Conservation (phyloP, 2,329 filamentous ascomycete species). For the Colletotrichum tropicale region DNA sequence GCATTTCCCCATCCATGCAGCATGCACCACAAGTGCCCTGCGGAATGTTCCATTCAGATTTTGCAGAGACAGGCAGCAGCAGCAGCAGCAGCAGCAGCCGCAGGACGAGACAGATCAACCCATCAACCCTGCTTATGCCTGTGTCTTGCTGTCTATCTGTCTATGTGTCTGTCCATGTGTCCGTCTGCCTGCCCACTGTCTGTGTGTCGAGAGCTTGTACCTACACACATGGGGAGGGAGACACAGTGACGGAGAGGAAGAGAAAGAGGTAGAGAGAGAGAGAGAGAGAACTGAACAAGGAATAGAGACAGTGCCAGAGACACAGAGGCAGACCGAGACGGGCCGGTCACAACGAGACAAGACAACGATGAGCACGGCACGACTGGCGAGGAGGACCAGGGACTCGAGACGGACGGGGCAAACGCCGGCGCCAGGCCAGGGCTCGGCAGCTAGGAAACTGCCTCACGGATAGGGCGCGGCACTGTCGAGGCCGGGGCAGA, state of each 20-base stretch:
- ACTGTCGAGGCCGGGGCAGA: not conserved
- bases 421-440: not conserved
- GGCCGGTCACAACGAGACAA: not conserved
- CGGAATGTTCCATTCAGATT: not conserved
- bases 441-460: not conserved
- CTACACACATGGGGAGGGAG: not conserved
- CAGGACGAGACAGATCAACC: not conserved
- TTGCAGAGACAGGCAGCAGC: not conserved
- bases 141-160: not conserved
- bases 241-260: not conserved
- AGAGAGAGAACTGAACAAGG: not conserved
- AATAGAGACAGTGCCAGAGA: not conserved
- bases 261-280: not conserved
- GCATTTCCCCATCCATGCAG: not conserved
- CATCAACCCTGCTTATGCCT: not conserved
- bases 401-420: not conserved
- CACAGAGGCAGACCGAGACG: not conserved
- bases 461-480: not conserved
- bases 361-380: not conserved
- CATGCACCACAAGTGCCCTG: not conserved
- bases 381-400: not conserved
- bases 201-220: not conserved
- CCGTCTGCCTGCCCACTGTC: not conserved
- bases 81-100: not conserved
- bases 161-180: not conserved